Evolutionary conservation across 768 basidiomycete genomes (phyloP), one percentile per base, ranked within the genome.

Genomic region (Xerocomellus dryophilus): DNA sequence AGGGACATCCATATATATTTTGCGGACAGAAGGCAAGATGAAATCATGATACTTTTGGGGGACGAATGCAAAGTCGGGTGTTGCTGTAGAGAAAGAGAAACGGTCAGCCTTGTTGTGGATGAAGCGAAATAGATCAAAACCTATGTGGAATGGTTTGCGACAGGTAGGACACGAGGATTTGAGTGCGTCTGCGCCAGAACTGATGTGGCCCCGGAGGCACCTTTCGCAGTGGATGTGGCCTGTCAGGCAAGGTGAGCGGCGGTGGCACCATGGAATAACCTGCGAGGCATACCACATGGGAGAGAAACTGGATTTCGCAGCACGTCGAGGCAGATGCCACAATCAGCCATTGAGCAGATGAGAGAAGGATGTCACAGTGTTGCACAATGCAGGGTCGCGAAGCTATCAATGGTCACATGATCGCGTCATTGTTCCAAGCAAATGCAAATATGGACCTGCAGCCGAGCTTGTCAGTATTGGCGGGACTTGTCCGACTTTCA

Each of bases 221-320:
- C 77, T 74, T 50, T 77, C 74, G 66, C 86, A 87, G 64, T 85
- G 86, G 38, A 87, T 71, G 60, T 88, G 85, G 14, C 86, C 86
- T 87, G 29, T 27, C 32, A n/a, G n/a, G 32, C 31, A 39, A 18
- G 25, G 39, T 60, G 25, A 66, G 46, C 23, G 2, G 15, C 34
- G 50, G 55, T 23, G 49, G 39, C 23, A 54, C 23, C 3, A n/a
- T 12, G 2, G n/a, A 7, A 51, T 21, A 42, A n/a, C n/a, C n/a
- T n/a, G n/a, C 6, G 5, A 29, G 7, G 49, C 81, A 50, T 61
- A 87, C 86, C 85, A 65, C 86, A 88, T 38, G 85, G 84, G 1
- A 85, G 61, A 11, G 78, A 78, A 4, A 83, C 81, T 1, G 86
- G 86, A 29, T 66, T 75, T 31, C 78, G 79, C 48, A 82, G 65